Percentiles rank a stretch among this genome's conserved stretches.
Conservation (phyloP, 2,329 filamentous ascomycete genomes). For the Fulvia fulva region DNA sequence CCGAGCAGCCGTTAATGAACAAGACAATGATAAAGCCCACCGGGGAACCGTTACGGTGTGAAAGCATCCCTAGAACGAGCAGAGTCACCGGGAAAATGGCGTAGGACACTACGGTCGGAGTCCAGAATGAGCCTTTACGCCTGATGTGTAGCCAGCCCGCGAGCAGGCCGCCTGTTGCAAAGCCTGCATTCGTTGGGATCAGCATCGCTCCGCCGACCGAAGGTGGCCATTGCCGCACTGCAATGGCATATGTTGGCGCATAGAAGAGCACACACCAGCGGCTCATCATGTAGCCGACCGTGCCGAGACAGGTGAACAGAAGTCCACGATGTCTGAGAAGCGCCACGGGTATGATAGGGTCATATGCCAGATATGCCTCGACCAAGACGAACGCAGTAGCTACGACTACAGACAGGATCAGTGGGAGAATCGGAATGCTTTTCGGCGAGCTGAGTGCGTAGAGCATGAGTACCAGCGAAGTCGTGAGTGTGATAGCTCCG, state of each 20-base stretch:
- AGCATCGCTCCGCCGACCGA: slow-evolving; percentile 70
- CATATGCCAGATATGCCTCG: slow-evolving; percentile 59
- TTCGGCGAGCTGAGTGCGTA: slow-evolving; percentile 63
- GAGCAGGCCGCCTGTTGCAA: slow-evolving; percentile 67
- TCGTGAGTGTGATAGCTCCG: slow-evolving; percentile 61
- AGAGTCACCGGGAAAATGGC: slow-evolving; percentile 59
- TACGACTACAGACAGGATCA: slow-evolving; percentile 56
- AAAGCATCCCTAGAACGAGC: slow-evolving; percentile 53
- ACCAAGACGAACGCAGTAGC: slow-evolving; percentile 58
- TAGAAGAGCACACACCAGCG: slow-evolving; percentile 81
- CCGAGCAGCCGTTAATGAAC: slow-evolving; percentile 67
- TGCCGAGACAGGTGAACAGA: slow-evolving; percentile 68
- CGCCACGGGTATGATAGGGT: slow-evolving; percentile 71
- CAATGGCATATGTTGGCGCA: slow-evolving; percentile 73
- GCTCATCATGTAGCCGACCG: slow-evolving; percentile 73
- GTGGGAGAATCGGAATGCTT: slow-evolving; percentile 55
- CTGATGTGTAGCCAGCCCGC: slow-evolving; percentile 74
- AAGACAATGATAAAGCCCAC: slow-evolving; percentile 56
- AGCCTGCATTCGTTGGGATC: slow-evolving; percentile 77
- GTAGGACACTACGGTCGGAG: slow-evolving; percentile 48
- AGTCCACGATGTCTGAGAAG: slow-evolving; percentile 68
- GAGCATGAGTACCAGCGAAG: slow-evolving; percentile 67
- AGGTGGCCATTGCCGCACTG: slow-evolving; percentile 66
- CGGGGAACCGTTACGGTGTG: slow-evolving; percentile 50
- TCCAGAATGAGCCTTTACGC: slow-evolving; percentile 68